phyloP scores from a whole-genome alignment of 106 monocot genomes.

The Apostasia shenzhenica region DNA sequence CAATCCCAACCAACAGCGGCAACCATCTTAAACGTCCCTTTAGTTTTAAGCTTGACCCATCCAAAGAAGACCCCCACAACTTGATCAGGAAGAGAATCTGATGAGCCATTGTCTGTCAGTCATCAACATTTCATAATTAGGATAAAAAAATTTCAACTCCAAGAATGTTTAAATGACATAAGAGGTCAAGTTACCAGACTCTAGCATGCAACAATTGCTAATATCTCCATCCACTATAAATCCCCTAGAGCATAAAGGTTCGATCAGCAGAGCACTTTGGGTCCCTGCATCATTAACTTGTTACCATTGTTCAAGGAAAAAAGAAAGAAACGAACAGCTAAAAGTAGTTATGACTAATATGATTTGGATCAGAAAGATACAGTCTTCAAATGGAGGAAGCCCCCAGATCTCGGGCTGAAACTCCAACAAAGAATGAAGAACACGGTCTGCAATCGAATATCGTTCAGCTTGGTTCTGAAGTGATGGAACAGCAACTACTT shows the following conservation, averaged over 20 bases:
- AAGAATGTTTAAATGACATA: not conserved
- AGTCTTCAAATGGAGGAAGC: constrained; percentile 61
- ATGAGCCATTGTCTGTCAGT: constrained; percentile 26
- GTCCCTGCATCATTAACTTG: constrained; percentile 29
- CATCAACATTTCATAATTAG: not conserved
- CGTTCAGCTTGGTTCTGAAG: constrained; percentile 32
- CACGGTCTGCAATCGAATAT: constrained; percentile 37
- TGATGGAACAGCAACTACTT: constrained; percentile 71
- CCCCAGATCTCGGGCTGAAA: constrained; percentile 61
- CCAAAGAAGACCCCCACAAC: constrained; percentile 56
- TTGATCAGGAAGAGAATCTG: constrained; percentile 44
- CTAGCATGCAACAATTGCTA: constrained; percentile 9
- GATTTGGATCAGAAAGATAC: constrained; percentile 21
- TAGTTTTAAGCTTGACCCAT: constrained; percentile 38
- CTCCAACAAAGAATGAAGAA: constrained; percentile 55
- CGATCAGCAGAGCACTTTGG: constrained; percentile 47
- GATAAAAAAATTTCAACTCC: not conserved
- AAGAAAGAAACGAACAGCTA: not conserved
- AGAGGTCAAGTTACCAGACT: constrained; percentile 16
- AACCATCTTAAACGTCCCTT: constrained; percentile 34
- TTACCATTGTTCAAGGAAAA: not conserved
- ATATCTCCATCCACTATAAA: constrained; percentile 10
- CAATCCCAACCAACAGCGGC: constrained; percentile 45
- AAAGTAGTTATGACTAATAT: not conserved
- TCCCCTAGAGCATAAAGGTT: constrained; percentile 29